A percentile compares a stretch with the other conserved stretches of the same genome.
phyloP scores from a whole-genome alignment of 176 grass and related monocot species.

The Zizania latifolia region DNA sequence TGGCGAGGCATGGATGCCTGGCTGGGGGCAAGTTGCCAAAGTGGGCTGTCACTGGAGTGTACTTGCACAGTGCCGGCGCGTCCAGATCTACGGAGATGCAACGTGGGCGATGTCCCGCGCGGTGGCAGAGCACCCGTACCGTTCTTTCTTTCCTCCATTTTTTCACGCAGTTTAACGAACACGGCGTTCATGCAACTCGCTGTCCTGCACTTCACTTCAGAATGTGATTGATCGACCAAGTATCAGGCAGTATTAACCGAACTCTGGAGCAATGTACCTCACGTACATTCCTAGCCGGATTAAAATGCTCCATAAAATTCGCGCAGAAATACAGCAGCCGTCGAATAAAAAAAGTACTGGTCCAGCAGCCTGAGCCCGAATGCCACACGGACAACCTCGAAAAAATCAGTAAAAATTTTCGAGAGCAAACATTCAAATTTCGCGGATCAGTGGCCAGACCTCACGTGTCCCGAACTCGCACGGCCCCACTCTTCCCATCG shows the following conservation, averaged over 20 bases:
- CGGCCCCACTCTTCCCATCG: neutral
- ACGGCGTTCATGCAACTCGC: too few relatives aligned
- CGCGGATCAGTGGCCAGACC: neutral
- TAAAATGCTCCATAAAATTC: neutral
- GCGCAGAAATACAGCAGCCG: neutral
- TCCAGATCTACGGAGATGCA: conserved; percentile 30
- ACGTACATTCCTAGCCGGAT: neutral
- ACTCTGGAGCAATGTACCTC: neutral
- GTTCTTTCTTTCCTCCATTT: neutral
- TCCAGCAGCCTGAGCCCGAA: neutral
- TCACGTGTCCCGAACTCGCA: conserved; percentile 25
- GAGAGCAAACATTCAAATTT: conserved; percentile 21
- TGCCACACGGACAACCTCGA: neutral
- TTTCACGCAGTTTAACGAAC: too few relatives aligned
- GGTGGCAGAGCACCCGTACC: neutral
- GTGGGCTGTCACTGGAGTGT: conserved; percentile 5
- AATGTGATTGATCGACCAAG: too few relatives aligned
- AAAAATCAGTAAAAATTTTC: neutral
- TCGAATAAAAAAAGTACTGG: neutral
- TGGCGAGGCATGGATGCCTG: neutral
- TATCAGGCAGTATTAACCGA: neutral
- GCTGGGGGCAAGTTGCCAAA: conserved; percentile 1
- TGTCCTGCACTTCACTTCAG: too few relatives aligned
- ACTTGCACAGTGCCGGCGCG: conserved; percentile 31
- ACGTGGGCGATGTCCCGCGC: neutral